Conservation (phyloP, 306 rosid species). For the Heteromeles arbutifolia region DNA sequence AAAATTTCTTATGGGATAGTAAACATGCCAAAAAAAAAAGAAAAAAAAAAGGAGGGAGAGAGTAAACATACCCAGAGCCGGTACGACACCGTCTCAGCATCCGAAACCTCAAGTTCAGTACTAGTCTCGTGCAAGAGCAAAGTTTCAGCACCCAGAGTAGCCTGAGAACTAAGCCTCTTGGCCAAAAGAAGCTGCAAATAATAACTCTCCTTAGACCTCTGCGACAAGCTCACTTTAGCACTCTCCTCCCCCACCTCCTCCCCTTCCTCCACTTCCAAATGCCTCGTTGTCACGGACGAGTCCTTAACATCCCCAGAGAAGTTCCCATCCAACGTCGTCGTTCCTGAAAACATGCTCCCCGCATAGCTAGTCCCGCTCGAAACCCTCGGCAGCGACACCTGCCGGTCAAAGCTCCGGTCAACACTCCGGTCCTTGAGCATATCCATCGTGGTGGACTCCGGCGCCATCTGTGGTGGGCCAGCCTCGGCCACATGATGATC, state of each 20-base stretch:
- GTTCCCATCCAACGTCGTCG: constrained; percentile 60
- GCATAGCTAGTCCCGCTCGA: constrained; percentile 80
- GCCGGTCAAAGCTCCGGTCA: constrained; percentile 61
- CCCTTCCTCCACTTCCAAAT: constrained; percentile 14
- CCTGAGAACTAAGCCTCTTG: constrained; percentile 52
- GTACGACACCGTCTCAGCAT: constrained; percentile 72
- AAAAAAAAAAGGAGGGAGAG: neutral
- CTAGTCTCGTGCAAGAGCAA: constrained; percentile 26
- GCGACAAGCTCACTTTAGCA: constrained; percentile 23
- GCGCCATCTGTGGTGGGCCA: constrained; percentile 3
- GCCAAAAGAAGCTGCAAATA: constrained; percentile 56
- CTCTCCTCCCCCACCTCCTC: neutral
- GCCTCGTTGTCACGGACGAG: constrained; percentile 26
- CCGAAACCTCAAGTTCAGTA: constrained; percentile 42
- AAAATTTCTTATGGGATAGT: no score
- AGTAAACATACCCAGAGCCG: constrained; percentile 72
- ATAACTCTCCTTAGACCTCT: constrained; percentile 51
- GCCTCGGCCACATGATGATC: neutral
- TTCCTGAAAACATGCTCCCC: constrained; percentile 87
- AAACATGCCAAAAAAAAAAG: no score
- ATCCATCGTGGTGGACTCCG: constrained; percentile 8
- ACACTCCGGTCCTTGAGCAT: constrained; percentile 36
- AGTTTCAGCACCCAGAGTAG: constrained; percentile 56
- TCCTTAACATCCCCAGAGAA: constrained; percentile 54
- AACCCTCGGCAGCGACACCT: constrained; percentile 55